phyloP scores from a whole-genome alignment of 768 basidiomycete genomes.

The Boletus rubescentipes region DNA sequence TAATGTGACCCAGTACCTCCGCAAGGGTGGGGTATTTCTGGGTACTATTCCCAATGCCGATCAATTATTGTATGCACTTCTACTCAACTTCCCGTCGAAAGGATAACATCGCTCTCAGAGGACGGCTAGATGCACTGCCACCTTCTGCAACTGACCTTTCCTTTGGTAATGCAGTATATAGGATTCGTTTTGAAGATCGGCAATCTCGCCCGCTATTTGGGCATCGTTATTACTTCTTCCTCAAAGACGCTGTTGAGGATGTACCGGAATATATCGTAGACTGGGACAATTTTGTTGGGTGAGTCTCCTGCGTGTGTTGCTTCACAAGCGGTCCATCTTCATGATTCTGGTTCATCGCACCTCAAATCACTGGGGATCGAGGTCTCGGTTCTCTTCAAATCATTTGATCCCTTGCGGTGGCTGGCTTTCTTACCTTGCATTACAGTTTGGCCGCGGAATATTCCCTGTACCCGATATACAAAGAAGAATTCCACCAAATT shows the following conservation, averaged over 20 bases:
- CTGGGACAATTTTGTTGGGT: constrained; percentile 92
- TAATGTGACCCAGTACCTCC: constrained; percentile 80
- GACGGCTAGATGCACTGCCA: constrained; percentile 69
- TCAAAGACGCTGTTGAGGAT: constrained; percentile 93
- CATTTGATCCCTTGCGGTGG: neutral
- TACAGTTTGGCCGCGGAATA: constrained; percentile 82
- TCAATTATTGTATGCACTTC: constrained; percentile 67
- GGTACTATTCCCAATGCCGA: constrained; percentile 96
- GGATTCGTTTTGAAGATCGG: constrained; percentile 80
- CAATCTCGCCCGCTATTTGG: constrained; percentile 68
- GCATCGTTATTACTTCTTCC: constrained; percentile 91
- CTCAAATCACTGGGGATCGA: too few species aligned
- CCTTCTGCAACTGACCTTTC: constrained; percentile 63
- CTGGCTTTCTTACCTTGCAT: constrained; percentile 13
- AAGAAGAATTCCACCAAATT: constrained; percentile 87
- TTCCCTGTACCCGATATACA: constrained; percentile 69
- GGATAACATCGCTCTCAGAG: constrained; percentile 43
- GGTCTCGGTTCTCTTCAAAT: neutral
- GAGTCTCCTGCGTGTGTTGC: constrained; percentile 23
- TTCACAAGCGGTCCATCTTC: neutral
- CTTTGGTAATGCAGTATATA: constrained; percentile 92
- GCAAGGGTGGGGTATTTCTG: constrained; percentile 86
- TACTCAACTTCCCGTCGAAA: constrained; percentile 2
- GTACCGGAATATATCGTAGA: constrained; percentile 97
- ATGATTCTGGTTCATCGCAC: neutral